phyloP scores from a whole-genome alignment of 768 basidiomycete genomes.

The Butyriboletus loyo region DNA sequence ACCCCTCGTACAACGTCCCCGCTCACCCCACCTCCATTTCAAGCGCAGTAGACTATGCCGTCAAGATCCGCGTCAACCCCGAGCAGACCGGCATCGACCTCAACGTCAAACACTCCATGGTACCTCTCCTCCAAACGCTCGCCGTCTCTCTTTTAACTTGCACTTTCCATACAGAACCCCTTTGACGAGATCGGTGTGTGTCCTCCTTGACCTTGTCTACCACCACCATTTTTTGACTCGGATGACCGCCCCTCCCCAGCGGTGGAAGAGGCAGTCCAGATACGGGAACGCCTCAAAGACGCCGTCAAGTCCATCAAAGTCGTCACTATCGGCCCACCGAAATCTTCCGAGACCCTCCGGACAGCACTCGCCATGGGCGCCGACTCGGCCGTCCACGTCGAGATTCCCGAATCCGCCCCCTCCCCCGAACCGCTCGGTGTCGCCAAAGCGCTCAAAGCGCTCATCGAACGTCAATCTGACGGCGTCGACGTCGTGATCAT shows the following conservation, averaged over 20 bases:
- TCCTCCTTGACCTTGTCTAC: background rate
- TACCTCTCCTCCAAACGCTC: constrained; percentile 34
- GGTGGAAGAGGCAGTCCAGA: constrained; percentile 93
- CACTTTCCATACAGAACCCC: constrained; percentile 67
- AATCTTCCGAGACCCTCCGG: constrained; percentile 84
- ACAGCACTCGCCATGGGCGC: constrained; percentile 99
- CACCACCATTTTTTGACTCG: background rate
- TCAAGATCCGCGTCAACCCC: constrained; percentile 96
- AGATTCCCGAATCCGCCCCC: constrained; percentile 68
- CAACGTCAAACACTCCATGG: constrained; percentile 99
- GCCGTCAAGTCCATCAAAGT: constrained; percentile 84
- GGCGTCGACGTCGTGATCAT: constrained; percentile 86
- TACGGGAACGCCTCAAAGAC: constrained; percentile 82
- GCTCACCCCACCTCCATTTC: constrained; percentile 1
- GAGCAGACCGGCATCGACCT: constrained; percentile 95
- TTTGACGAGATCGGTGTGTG: constrained; percentile 97
- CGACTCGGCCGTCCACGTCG: constrained; percentile 88
- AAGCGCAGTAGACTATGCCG: constrained; percentile 94
- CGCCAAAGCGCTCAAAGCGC: constrained; percentile 76
- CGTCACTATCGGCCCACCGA: constrained; percentile 91
- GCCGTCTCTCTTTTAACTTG: background rate
- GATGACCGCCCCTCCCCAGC: constrained; percentile 45
- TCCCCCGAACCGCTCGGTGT: constrained; percentile 88
- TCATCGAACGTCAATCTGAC: constrained; percentile 62
- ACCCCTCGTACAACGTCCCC: background rate